Base-by-base conservation (phyloP, 2,329 filamentous ascomycete genomes). In the Mariannaea sp. region DNA sequence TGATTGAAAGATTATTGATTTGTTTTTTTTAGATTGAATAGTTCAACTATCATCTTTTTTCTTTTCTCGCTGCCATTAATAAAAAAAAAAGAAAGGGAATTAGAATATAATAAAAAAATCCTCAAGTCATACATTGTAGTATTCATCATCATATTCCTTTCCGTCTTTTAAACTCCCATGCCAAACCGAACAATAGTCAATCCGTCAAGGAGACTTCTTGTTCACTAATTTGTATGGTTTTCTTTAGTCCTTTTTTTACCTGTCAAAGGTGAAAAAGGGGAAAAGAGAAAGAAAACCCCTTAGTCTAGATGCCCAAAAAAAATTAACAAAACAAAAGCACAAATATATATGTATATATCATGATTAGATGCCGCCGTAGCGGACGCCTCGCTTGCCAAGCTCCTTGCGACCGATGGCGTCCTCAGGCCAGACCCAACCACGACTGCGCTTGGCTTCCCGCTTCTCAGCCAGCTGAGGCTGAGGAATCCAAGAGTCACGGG, bases 401-500 rank as follows among this genome's bases (percentile, higher is more conserved):
- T 92, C 88, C 73, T 89, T 86, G 65, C 87, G 79, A 7, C 85
- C 85, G 9, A 92, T 77, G 3, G 85, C 78, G 65, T 92, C 89
- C 65, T 92, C 87, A 1, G 89, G 89, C 74, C 85, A 81, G 1
- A 90, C 82, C 89, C 89, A 92, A 0, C 88, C 89, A 24, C 89
- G 75, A 2, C 82, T 79, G 17, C 87, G 74, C 81, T 91, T 92
- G 16, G 87, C 86, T 73, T 89, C 86, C 53, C 84, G 76, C 85
- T 89, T 94, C 82, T 89, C 88, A 26, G 80, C 86, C 62, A 83
- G 78, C 76, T 86, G 89, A 44, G 84, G 85, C 75, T 78, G 84
- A 8, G 89, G 88, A 73, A 92, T 90, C 89, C 89, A 92, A 17
- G 75, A 73, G 71, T 92, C 89, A 35, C 87, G 79, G n/a, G 84